These are phyloP conservation scores for Lecanoromycetidae sp. DNA, from an alignment of 2,329 filamentous ascomycete species.

Conservation along the genomic window DNA sequence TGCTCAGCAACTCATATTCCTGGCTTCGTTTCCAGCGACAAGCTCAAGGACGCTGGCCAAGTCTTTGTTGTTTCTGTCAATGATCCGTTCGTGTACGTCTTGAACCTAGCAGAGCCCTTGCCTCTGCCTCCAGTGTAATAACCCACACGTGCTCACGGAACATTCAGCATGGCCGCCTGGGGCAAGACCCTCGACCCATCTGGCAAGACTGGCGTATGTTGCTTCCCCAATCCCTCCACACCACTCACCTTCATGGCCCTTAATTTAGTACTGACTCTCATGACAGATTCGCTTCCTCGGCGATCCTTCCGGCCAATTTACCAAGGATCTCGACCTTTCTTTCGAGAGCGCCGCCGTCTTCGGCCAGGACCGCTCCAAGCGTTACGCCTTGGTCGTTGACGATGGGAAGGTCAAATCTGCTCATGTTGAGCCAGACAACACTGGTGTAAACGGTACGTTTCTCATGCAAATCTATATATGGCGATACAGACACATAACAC, in stretches of 20 bases:
- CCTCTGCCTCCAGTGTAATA: constrained; percentile 10
- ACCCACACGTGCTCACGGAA: background rate
- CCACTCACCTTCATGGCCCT: background rate
- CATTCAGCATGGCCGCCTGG: constrained; percentile 76
- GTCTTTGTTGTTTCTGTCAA: constrained; percentile 91
- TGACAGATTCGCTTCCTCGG: constrained; percentile 74
- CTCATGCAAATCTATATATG: background rate
- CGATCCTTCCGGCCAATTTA: constrained; percentile 69
- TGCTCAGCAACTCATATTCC: constrained; percentile 66
- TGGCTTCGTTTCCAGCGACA: constrained; percentile 68
- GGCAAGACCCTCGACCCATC: constrained; percentile 62
- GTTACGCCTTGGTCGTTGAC: constrained; percentile 73
- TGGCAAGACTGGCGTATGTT: constrained; percentile 60
- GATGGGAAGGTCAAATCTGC: constrained; percentile 72
- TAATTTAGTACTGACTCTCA: background rate
- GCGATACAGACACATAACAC: background rate
- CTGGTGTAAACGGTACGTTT: constrained; percentile 58
- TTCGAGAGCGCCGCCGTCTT: constrained; percentile 74
- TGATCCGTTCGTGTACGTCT: constrained; percentile 77
- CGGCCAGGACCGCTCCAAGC: constrained; percentile 70
- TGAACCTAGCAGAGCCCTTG: background rate
- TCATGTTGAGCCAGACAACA: constrained; percentile 80
- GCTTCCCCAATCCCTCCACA: background rate
- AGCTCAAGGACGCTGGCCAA: constrained; percentile 65
- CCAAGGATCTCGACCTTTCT: constrained; percentile 66